Percentiles rank a stretch among this genome's conserved stretches.
Conservation (phyloP, 2,329 filamentous ascomycete species). For the Hymenotorrendiella dingleyae region DNA sequence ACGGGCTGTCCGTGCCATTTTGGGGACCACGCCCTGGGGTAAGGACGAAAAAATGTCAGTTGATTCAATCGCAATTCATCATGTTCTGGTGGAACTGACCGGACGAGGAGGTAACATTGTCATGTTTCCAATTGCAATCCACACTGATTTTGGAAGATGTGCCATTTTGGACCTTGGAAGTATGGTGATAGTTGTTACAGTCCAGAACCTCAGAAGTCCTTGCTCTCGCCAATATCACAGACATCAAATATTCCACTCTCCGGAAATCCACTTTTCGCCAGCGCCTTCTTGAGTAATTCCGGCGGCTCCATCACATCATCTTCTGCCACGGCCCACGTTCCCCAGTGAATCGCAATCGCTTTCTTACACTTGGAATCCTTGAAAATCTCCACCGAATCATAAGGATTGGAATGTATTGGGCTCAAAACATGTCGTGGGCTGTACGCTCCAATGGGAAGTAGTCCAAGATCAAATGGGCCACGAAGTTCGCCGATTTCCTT, state of each 20-base stretch:
- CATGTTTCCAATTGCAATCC: too few relatives aligned
- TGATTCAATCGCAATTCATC: too few relatives aligned
- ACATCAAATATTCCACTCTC: constrained; percentile 75
- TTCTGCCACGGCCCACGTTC: constrained; percentile 69
- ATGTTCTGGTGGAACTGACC: too few relatives aligned
- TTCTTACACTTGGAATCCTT: constrained; percentile 69
- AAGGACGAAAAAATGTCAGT: too few relatives aligned
- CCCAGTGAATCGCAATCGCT: constrained; percentile 90
- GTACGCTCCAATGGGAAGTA: constrained; percentile 93
- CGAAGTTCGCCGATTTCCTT: constrained; percentile 71
- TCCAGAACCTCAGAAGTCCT: constrained; percentile 53
- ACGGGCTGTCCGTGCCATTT: too few relatives aligned
- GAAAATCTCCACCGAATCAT: constrained; percentile 87
- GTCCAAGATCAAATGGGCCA: constrained; percentile 82
- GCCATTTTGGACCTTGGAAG: too few relatives aligned
- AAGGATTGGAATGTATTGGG: constrained; percentile 78
- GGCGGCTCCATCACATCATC: constrained; percentile 86
- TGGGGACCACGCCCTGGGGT: too few relatives aligned
- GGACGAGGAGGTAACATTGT: too few relatives aligned
- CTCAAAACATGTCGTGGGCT: constrained; percentile 67
- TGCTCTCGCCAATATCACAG: constrained; percentile 78
- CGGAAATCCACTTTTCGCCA: constrained; percentile 59
- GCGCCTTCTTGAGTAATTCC: constrained; percentile 61
- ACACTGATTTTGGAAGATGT: too few relatives aligned
- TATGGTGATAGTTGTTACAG: background rate